Evolutionary conservation across 202 grass and related monocot genomes (phyloP), one percentile per base, ranked within the genome.

Genomic region (Saccharum hybrid): DNA sequence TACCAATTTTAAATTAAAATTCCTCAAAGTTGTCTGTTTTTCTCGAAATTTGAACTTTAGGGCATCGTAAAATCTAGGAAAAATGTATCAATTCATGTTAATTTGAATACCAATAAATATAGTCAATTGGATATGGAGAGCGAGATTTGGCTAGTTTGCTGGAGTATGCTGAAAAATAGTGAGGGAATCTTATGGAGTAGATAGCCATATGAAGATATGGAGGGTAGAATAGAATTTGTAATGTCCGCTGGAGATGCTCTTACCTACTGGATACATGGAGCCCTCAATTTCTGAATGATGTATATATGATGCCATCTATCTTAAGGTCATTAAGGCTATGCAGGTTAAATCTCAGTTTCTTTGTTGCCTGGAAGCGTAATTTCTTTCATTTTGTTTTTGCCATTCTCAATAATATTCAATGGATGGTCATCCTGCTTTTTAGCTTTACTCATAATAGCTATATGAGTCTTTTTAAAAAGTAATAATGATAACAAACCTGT

Each of bases 241-340:
- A 59, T 59, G n/a, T 22, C n/a, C n/a, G 3, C n/a, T 22, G 51
- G 18, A 56, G 51, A 56, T 56, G 51, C 51, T 19, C 51, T 56
- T 98, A 83, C 92, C 90, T 86, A 98, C 89, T 77, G 91, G 87
- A 78, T 98, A 98, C 85, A 93, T 98, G 96, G 96, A 98, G 92
- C 79, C 85, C 91, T 68, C 89, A 90, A 52, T 88, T 98, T 87
- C 88, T 93, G 69, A 21, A 57, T 57, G 52, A 37, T 75, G 40
- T 51, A 67, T 68, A 59, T 68, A 15, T 9, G 12, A 49, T 68
- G 40, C 3, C 48, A 70, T 48, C 9, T 54, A 15, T 30, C 42
- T 63, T 80, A 42, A 52, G 46, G 31, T 68, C 11, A 49, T 80
- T 81, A 40, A 37, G 10, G 36, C 9, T n/a, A 76, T 75, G 37